Evolutionary conservation across 2,329 filamentous ascomycete genomes (phyloP).

Genomic region (Penicillium capsulatum): DNA sequence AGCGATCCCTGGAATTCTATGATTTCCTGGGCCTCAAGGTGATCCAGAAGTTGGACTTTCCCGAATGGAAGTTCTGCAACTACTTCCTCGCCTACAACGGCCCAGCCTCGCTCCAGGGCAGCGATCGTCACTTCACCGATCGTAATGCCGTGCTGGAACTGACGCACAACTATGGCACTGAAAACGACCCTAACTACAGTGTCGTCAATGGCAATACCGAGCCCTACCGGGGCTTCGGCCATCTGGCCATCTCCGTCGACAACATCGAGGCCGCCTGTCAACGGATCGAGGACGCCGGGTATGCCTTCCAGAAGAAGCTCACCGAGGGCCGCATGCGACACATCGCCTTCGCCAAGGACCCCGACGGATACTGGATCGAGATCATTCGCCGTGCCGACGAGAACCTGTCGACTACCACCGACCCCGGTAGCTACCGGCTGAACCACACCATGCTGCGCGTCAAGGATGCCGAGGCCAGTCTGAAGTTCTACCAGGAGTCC

Average conservation of each 20-base stretch:
- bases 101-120: constrained; percentile 67
- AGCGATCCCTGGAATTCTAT: constrained; percentile 86
- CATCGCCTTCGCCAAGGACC: constrained; percentile 87
- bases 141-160: constrained; percentile 88
- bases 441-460: constrained; percentile 78
- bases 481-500: constrained; percentile 78
- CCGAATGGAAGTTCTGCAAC: constrained; percentile 87
- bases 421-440: constrained; percentile 67
- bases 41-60: constrained; percentile 74
- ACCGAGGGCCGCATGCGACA: constrained; percentile 79
- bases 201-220: constrained; percentile 88
- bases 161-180: constrained; percentile 80
- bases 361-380: constrained; percentile 71
- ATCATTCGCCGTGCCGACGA: constrained; percentile 65
- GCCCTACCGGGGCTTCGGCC: constrained; percentile 76
- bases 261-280: constrained; percentile 86
- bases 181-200: constrained; percentile 74
- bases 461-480: constrained; percentile 70
- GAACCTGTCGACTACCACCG: constrained; percentile 67
- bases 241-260: constrained; percentile 78
- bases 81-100: constrained; percentile 93
- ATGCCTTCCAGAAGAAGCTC: constrained; percentile 92
- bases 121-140: constrained; percentile 70
- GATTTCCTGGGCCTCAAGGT: constrained; percentile 84
- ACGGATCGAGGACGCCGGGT: constrained; percentile 82